Conservation (phyloP, 768 basidiomycete genomes). For the Austroboletus eburneus region DNA sequence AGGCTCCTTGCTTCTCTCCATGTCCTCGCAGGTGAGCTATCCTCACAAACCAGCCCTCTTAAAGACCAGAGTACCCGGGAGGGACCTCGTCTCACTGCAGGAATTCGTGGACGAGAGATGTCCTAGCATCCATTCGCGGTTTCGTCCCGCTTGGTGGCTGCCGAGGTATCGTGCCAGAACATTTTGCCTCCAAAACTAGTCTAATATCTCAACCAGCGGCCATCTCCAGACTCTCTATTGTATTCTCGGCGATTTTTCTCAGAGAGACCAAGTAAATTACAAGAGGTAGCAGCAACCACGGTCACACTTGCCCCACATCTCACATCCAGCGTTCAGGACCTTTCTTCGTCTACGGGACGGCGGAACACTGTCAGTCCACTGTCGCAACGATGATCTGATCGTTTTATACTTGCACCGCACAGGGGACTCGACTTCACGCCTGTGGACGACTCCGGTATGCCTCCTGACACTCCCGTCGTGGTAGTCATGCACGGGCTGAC, state of each 20-base stretch:
- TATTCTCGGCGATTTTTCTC: conserved; percentile 29
- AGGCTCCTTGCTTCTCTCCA: conserved; percentile 17
- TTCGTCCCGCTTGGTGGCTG: conserved; percentile 32
- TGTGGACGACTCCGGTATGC: conserved; percentile 20
- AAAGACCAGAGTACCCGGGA: conserved; percentile 10
- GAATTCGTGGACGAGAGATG: conserved; percentile 31
- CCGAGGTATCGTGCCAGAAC: conserved; percentile 21
- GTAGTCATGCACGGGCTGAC: conserved; percentile 33
- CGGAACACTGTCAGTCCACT: conserved; percentile 29
- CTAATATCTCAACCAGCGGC: conserved; percentile 24
- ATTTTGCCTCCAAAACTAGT: neutral
- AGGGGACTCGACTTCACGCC: conserved; percentile 34
- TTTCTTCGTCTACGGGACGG: conserved; percentile 28
- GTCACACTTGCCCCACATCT: conserved; percentile 1
- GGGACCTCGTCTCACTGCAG: conserved; percentile 18
- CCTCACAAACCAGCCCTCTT: conserved; percentile 18
- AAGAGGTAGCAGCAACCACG: conserved; percentile 21
- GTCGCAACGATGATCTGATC: neutral
- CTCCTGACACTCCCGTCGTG: conserved; percentile 25
- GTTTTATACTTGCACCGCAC: neutral
- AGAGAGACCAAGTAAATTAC: conserved; percentile 27
- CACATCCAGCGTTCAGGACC: conserved; percentile 17
- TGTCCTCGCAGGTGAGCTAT: conserved; percentile 18
- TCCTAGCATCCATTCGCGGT: conserved; percentile 25
- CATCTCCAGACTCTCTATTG: conserved; percentile 33